A percentile compares a stretch with the other conserved stretches of the same genome.
These are phyloP conservation scores for Selenicereus undatus DNA, from an alignment of 148 eudicot genomes.

Conservation along the genomic window DNA sequence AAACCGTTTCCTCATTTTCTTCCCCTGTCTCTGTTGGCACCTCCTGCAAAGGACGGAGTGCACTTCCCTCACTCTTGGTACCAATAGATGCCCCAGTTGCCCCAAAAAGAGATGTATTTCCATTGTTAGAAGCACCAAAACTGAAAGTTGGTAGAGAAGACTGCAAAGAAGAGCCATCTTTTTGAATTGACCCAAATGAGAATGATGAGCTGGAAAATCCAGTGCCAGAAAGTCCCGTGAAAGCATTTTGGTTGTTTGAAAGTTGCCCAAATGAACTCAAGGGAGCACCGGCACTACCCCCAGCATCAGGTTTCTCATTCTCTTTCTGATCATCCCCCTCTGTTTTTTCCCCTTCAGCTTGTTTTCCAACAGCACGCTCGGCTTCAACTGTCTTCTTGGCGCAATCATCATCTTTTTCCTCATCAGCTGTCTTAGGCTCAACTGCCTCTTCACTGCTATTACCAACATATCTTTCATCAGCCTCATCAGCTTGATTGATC, in stretches of 20 bases:
- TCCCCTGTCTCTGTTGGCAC: constrained; percentile 88
- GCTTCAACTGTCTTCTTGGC: constrained; percentile 14
- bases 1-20: constrained; percentile 76
- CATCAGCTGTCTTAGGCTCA: constrained; percentile 31
- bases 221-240: constrained; percentile 78
- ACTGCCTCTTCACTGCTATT: constrained; percentile 25
- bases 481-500: constrained; percentile 18
- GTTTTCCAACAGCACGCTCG: constrained; percentile 15
- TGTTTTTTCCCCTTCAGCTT: constrained; percentile 15
- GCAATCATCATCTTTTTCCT: constrained; percentile 23
- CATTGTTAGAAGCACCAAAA: constrained; percentile 48
- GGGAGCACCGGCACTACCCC: constrained; percentile 33
- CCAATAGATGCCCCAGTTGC: constrained; percentile 39
- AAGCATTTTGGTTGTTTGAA: constrained; percentile 87
- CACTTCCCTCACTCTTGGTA: constrained; percentile 45
- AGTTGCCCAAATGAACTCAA: constrained; percentile 82
- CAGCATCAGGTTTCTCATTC: constrained; percentile 30
- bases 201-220: constrained; percentile 81
- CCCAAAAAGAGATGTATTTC: constrained; percentile 57
- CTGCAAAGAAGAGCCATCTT: constrained; percentile 49
- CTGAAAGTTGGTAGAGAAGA: constrained; percentile 42
- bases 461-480: constrained; percentile 22
- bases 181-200: constrained; percentile 61
- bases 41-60: constrained; percentile 54
- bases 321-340: constrained; percentile 35